These are phyloP conservation scores for Apiospora hydei DNA, from an alignment of 2,329 filamentous ascomycete species.

Conservation along the genomic window DNA sequence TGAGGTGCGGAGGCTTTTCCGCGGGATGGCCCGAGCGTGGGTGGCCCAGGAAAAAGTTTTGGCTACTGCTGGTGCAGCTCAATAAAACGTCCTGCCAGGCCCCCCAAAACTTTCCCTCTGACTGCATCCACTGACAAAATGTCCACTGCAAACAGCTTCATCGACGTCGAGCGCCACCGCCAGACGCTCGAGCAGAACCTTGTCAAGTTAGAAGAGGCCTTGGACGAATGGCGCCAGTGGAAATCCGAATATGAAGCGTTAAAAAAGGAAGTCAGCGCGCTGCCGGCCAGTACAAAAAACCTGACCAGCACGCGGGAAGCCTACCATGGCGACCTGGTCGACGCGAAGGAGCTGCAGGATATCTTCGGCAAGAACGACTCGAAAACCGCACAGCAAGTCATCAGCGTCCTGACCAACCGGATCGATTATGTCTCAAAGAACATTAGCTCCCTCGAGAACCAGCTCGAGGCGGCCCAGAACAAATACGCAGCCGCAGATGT, in stretches of 20 bases:
- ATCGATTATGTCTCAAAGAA: slow-evolving; percentile 92
- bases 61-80: background rate
- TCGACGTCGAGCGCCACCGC: slow-evolving; percentile 78
- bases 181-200: slow-evolving; percentile 79
- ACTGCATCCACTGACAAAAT: slow-evolving; percentile 25
- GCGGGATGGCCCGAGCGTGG: background rate
- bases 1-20: background rate
- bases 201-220: slow-evolving; percentile 73
- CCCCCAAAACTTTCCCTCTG: background rate
- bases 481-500: slow-evolving; percentile 71
- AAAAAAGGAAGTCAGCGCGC: slow-evolving; percentile 76
- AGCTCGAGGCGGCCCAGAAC: slow-evolving; percentile 70
- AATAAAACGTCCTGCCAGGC: background rate
- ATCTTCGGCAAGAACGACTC: slow-evolving; percentile 53
- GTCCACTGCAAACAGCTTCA: slow-evolving; percentile 57
- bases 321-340: slow-evolving; percentile 71
- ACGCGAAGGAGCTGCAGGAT: slow-evolving; percentile 62
- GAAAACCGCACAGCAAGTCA: slow-evolving; percentile 67
- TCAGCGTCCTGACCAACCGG: slow-evolving; percentile 73
- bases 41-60: slow-evolving; percentile 6
- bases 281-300: slow-evolving; percentile 55
- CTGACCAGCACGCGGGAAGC: slow-evolving; percentile 64
- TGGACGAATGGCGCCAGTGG: slow-evolving; percentile 90
- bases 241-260: slow-evolving; percentile 91
- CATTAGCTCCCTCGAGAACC: slow-evolving; percentile 66